Evolutionary conservation across 805 yeast genomes (phyloP), one percentile per base, ranked within the genome.

Genomic region (Torulaspora franciscae): DNA sequence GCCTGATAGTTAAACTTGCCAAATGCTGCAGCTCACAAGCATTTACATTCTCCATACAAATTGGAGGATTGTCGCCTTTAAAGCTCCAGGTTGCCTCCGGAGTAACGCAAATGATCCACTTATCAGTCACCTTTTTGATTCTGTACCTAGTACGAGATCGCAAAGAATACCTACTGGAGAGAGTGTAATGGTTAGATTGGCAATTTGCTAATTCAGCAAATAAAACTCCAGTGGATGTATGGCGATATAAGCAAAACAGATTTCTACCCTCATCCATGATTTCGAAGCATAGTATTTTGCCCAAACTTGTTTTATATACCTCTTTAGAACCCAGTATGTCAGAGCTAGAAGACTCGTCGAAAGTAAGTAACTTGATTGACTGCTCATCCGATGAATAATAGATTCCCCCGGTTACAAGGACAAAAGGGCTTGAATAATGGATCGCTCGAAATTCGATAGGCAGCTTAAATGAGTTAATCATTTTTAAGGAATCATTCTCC

Each of bases 221-320:
- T 4, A 41, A 7, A 10, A 29, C 39, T 14, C 48, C 48, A 14
- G 24, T 42, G 8, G 37, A 44, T 7, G 9, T 24, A 15, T 36
- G 43, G 15, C 33, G 40, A 23, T 27, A 48, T 9, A 44, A 15
- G 40, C 43, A 41, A 28, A 44, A 14, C 14, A 48, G 28, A 6
- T 15, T 5, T 9, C 17, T 14, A 11, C 28, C 40, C 7, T 33
- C 22, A n/a, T 27, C 9, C 30, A 42, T 33, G 17, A 46, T 33
- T n/a, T 29, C 29, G 27, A 34, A 48, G 3, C 25, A 30, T 2
- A 37, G 9, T 3, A 48, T 33, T 9, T 33, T 30, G 15, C 44
- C 41, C 29, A 32, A 28, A 3, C 10, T 25, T 6, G 29, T 4
- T 17, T 28, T 28, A n/a, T 28, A 38, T n/a, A 38, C 14, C 33